Percentiles rank a stretch among this genome's conserved stretches.
These are phyloP conservation scores for Ustilago trichophora DNA, from an alignment of 1,284 basidiomycete species.

Conservation along the genomic window DNA sequence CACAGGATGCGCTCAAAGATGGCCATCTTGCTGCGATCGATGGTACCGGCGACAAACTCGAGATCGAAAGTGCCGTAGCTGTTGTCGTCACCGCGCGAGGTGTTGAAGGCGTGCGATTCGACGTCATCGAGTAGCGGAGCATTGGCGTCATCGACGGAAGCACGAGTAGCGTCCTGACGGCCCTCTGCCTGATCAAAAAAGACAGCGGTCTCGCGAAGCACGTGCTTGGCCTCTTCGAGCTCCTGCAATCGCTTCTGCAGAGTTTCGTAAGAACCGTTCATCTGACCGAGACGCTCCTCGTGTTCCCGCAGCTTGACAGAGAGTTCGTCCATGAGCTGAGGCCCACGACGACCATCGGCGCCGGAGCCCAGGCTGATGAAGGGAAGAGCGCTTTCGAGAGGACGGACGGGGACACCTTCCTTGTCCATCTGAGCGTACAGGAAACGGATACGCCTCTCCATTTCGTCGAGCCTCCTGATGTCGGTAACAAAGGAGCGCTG, in stretches of 20 bases:
- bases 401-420: conserved; percentile 78
- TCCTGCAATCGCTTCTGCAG: conserved; percentile 87
- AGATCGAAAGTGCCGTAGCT: conserved; percentile 76
- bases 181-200: conserved; percentile 93
- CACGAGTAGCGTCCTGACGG: conserved; percentile 80
- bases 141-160: conserved; percentile 83
- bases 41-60: conserved; percentile 90
- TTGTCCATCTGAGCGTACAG: conserved; percentile 85
- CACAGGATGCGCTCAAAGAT: conserved; percentile 98
- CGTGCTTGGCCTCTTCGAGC: conserved; percentile 87
- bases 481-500: conserved; percentile 97
- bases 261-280: conserved; percentile 93
- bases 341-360: conserved; percentile 74
- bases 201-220: conserved; percentile 91
- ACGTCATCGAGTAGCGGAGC: conserved; percentile 89
- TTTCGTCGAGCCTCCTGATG: conserved; percentile 92
- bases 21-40: conserved; percentile 88
- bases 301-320: conserved; percentile 87
- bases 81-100: conserved; percentile 69
- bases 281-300: conserved; percentile 83
- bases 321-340: conserved; percentile 92
- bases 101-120: conserved; percentile 70
- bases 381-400: conserved; percentile 66
- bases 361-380: conserved; percentile 52
- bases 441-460: conserved; percentile 91